Base-by-base conservation (phyloP, 1,284 basidiomycete genomes). In the Fomitopsis palustris region DNA sequence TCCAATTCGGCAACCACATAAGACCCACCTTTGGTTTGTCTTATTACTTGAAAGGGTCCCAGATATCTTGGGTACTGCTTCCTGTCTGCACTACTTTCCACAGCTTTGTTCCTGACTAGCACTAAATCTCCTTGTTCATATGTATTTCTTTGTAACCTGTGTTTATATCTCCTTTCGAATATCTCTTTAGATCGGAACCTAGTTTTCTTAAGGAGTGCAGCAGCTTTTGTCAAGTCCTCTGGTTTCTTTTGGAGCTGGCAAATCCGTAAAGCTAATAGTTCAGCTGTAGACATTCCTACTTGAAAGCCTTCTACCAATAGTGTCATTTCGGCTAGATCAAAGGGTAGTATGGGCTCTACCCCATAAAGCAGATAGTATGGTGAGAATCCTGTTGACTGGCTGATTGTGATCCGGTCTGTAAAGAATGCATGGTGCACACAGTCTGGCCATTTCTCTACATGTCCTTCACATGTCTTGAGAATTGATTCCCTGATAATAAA, bases 341-440 rank as follows among this genome's bases (percentile, higher is more conserved):
- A 49, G 8, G 29, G 45, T 2, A 49, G 17, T 3, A 29, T 14
- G 9, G 45, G 29, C 25, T 49, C 45, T 2, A 49, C 45, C 25
- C 45, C 45, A 31, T 49, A 25, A 14, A 29, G 6, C 8, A 49
- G 27, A 14, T 25, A 78, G 49, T 75, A 80, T 0, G 78, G 78
- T 0, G 65, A 75, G 27, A 66, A 69, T 0, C 76, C 72, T 1
- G 68, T 73, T 0, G 61, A 53, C 8, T 65, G 58, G 0, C 65
- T 58, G 1, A 71, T 62, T 0, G 75, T 76, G 0, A 79, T 62
- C 0, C 70, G 47, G 14, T 81, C 76, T 0, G 75, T 73, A 77
- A 77, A 81, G 43, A 80, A 74, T 0, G 77, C 69, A 0, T 61
- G 67, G 16, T 67, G 68, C 0, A 67, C 56, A 0, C 63, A 49